phyloP scores from a whole-genome alignment of 495 filamentous ascomycete species.

The Penicillium macrosclerotiorum region DNA sequence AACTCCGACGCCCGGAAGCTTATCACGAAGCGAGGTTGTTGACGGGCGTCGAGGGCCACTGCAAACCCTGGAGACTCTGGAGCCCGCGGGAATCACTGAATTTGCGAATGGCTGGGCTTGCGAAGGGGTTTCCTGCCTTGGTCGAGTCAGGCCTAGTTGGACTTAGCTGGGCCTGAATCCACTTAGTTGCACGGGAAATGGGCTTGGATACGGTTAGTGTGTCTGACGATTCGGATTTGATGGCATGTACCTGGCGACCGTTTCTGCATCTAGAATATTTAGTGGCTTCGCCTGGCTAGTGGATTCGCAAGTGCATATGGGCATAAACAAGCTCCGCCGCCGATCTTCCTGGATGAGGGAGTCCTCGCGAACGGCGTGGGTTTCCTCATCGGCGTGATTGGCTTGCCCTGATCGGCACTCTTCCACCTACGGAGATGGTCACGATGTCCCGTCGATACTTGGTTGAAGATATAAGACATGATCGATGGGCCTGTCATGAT shows the following conservation, averaged over 20 bases:
- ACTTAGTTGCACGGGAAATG: too few relatives aligned
- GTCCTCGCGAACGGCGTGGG: slow-evolving; percentile 10
- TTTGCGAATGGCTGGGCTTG: background rate
- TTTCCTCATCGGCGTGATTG: slow-evolving; percentile 12
- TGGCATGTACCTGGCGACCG: too few relatives aligned
- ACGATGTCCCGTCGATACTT: background rate
- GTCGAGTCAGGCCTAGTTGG: too few relatives aligned
- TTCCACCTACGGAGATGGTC: background rate
- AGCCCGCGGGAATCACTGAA: too few relatives aligned
- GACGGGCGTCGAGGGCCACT: too few relatives aligned
- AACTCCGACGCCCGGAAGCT: slow-evolving; percentile 3
- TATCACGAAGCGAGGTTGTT: background rate
- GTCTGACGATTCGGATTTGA: too few relatives aligned
- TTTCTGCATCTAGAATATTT: too few relatives aligned
- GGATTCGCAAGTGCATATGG: background rate
- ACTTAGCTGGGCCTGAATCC: background rate
- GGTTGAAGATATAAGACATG: slow-evolving; percentile 4
- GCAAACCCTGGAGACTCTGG: too few relatives aligned
- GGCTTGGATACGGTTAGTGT: too few relatives aligned
- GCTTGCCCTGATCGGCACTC: background rate
- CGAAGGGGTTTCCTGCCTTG: too few relatives aligned
- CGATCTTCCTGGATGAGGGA: slow-evolving; percentile 4
- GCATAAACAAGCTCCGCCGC: background rate
- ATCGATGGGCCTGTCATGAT: slow-evolving; percentile 1
- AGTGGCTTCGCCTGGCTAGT: too few relatives aligned